These are phyloP conservation scores for Candolleomyces efflorescens DNA, from an alignment of 768 basidiomycete genomes.

Conservation along the genomic window DNA sequence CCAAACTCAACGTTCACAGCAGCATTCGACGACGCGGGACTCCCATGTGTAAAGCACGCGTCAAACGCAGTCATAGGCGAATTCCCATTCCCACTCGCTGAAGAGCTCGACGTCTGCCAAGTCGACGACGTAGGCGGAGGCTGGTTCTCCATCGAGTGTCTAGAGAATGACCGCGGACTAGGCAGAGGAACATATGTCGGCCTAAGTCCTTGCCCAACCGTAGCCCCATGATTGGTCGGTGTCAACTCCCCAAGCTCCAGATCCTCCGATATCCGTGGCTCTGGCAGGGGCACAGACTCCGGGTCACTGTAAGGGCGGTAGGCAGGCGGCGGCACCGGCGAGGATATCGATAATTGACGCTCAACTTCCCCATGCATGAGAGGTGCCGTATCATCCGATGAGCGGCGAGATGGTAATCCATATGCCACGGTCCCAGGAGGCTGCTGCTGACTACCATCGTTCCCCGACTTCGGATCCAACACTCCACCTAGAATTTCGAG, in stretches of 20 bases:
- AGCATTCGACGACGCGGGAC: slow-evolving; percentile 33
- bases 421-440: not conserved
- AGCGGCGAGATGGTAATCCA: not conserved
- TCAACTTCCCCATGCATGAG: too few species aligned
- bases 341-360: too few species aligned
- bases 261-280: not conserved
- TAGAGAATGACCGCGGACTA: slow-evolving; percentile 27
- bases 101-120: slow-evolving; percentile 16
- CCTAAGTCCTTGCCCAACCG: slow-evolving; percentile 11
- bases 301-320: too few species aligned
- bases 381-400: too few species aligned
- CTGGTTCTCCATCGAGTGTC: slow-evolving; percentile 17
- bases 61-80: slow-evolving; percentile 36
- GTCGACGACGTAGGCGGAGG: slow-evolving; percentile 20
- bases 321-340: too few species aligned
- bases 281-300: too few species aligned
- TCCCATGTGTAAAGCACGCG: slow-evolving; percentile 30
- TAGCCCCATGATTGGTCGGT: not conserved
- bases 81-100: slow-evolving; percentile 12
- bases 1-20: slow-evolving; percentile 43
- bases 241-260: not conserved
- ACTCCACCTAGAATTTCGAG: not conserved
- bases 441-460: not conserved
- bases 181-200: slow-evolving; percentile 38
- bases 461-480: not conserved